These are phyloP conservation scores for Thelephora ganbajun DNA, from an alignment of 768 basidiomycete species.

Conservation along the genomic window DNA sequence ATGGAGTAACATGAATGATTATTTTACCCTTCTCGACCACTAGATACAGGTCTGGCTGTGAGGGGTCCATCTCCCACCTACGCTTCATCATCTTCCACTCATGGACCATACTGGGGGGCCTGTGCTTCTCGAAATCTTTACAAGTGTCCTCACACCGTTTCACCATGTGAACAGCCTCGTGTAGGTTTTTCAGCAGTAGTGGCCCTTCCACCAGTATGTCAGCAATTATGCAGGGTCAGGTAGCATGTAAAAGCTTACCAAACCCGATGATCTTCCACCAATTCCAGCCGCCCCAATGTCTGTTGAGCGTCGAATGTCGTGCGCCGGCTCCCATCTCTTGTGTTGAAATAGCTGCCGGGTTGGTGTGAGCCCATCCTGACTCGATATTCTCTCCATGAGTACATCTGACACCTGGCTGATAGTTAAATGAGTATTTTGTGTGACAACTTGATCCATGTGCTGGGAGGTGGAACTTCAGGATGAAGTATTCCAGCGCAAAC, in stretches of 20 bases:
- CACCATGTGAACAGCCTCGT: neutral
- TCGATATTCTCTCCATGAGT: constrained; percentile 22
- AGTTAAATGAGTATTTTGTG: constrained; percentile 18
- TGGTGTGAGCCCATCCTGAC: constrained; percentile 8
- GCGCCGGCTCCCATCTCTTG: constrained; percentile 8
- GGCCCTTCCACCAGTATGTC: neutral
- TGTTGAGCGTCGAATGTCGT: constrained; percentile 6
- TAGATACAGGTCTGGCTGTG: constrained; percentile 10
- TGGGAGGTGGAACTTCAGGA: constrained; percentile 27
- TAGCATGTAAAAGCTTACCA: constrained; percentile 9
- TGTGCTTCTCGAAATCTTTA: neutral
- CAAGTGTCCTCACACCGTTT: neutral
- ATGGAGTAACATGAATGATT: neutral
- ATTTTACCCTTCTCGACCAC: neutral
- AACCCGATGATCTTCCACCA: constrained; percentile 13
- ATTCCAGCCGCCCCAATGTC: constrained; percentile 17
- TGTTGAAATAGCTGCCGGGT: constrained; percentile 1
- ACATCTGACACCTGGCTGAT: constrained; percentile 14
- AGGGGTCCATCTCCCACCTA: constrained; percentile 13
- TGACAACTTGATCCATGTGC: constrained; percentile 20
- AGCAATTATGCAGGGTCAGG: neutral
- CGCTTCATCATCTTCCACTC: constrained; percentile 11
- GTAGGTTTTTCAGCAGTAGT: neutral
- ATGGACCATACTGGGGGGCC: neutral
- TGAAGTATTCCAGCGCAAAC: constrained; percentile 3